A percentile compares a stretch with the other conserved stretches of the same genome.
Evolutionary conservation across 2,329 filamentous ascomycete species (phyloP).

Genomic region (Talaromyces sp.): DNA sequence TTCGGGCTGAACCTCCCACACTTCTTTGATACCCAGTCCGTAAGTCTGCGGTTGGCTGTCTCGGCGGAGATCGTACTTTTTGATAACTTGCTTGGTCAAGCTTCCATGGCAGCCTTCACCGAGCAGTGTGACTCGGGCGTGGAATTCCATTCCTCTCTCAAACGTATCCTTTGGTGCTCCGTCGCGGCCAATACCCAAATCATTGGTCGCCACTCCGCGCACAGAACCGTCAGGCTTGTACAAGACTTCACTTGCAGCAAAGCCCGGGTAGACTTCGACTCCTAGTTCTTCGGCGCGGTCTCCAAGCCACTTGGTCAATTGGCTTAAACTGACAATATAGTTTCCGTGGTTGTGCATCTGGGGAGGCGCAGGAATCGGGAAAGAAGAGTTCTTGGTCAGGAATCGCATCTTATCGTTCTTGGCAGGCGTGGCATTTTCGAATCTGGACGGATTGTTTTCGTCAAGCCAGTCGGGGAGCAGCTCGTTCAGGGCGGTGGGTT

Average conservation of each 20-base stretch:
- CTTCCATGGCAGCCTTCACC: conserved; percentile 95
- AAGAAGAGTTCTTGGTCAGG: conserved; percentile 71
- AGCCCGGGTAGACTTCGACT: conserved; percentile 93
- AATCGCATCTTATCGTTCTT: conserved; percentile 87
- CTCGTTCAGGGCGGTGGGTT: conserved; percentile 82
- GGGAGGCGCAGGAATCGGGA: conserved; percentile 81
- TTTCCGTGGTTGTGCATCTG: conserved; percentile 99
- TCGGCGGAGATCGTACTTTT: conserved; percentile 83
- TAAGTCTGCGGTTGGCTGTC: conserved; percentile 95
- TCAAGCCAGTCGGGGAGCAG: conserved; percentile 90
- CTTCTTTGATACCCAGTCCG: conserved; percentile 88
- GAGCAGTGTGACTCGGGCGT: conserved; percentile 84
- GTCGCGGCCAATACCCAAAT: conserved; percentile 75
- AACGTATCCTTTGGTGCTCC: conserved; percentile 86
- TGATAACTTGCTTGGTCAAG: conserved; percentile 88
- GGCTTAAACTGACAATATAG: conserved; percentile 93
- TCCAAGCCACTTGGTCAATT: conserved; percentile 91
- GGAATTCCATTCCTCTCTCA: conserved; percentile 97
- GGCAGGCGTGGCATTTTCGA: conserved; percentile 81
- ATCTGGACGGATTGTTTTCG: conserved; percentile 80
- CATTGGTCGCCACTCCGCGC: conserved; percentile 91
- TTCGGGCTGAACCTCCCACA: conserved; percentile 91
- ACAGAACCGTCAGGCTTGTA: conserved; percentile 85
- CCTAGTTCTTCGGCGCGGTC: conserved; percentile 95
- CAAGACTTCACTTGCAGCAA: conserved; percentile 87